These are phyloP conservation scores for Penicillium lagena DNA, from an alignment of 495 filamentous ascomycete genomes.

Conservation along the genomic window DNA sequence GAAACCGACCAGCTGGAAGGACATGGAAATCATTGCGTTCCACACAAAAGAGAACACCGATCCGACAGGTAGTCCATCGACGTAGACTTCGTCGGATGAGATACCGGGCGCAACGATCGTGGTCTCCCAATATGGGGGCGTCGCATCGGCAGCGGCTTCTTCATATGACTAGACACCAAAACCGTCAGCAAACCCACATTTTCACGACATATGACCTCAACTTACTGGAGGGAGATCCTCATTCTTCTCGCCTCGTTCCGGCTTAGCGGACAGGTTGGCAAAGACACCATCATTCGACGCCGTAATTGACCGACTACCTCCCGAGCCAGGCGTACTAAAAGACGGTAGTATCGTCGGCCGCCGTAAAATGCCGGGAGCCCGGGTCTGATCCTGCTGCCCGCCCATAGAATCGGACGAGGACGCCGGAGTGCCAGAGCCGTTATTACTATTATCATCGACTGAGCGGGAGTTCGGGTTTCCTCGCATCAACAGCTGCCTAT, in stretches of 20 bases:
- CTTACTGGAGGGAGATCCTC: conserved; percentile 88
- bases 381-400: conserved; percentile 16
- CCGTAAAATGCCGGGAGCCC: conserved; percentile 29
- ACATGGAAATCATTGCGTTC: conserved; percentile 98
- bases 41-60: conserved; percentile 93
- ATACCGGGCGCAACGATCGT: conserved; percentile 90
- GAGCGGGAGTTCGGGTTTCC: conserved; percentile 45
- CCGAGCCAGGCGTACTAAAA: conserved; percentile 31
- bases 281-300: conserved; percentile 85
- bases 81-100: conserved; percentile 84
- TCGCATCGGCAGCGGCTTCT: conserved; percentile 94
- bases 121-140: conserved; percentile 98
- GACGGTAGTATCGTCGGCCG: conserved; percentile 47
- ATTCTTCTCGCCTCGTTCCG: conserved; percentile 72
- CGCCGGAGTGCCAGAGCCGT: conserved; percentile 21
- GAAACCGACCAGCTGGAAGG: conserved; percentile 96
- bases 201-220: conserved; percentile 12
- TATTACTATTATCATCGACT: conserved; percentile 20
- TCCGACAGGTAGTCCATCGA: conserved; percentile 93
- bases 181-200: conserved; percentile 13
- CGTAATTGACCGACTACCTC: conserved; percentile 44
- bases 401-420: conserved; percentile 26
- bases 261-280: conserved; percentile 89
- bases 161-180: conserved; percentile 72
- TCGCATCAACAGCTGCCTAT: conserved; percentile 79